Base-by-base conservation (phyloP, 164 flowering plant genomes). In the Taxillus chinensis region DNA sequence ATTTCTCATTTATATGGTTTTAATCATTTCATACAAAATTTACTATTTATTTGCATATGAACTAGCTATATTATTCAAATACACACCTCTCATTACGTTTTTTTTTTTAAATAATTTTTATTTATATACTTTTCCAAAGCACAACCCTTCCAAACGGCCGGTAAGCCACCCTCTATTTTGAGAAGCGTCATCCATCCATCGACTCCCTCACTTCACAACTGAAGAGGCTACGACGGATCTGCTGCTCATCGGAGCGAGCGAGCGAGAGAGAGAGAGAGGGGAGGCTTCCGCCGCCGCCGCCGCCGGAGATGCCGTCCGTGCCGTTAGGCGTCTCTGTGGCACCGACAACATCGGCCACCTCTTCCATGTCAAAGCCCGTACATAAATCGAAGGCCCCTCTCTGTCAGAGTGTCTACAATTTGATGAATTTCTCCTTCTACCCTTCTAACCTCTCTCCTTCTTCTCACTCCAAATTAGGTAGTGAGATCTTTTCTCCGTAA, bases 231-330 rank as follows among this genome's bases (percentile, higher is more conserved):
- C 27, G 27, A 27, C 27, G 27, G 27, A 27, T 27, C 27, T 27
- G 27, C 27, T 27, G 27, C 27, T 27, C 27, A 27, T 27, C 27
- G 27, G 27, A 27, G 27, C 27, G 27, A 27, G 27, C 27, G 27
- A 27, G 27, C 0, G 46, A 43, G 46, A 43, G 46, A 43, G 46
- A 43, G 46, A 43, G 46, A 9, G 56, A 45, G 40, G 50, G 45
- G n/a, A 46, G 63, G n/a, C 13, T 2, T 52, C 14, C 15, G 55
- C 5, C 7, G 0, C 4, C 4, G 51, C 4, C 46, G 0, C 10
- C 46, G 4, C 0, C 9, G 65, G 72, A 63, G 27, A 77, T 77
- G 80, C 70, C 76, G 73, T 57, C 74, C 27, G 41, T 70, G 48
- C 70, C 73, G 15, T 64, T 77, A 59, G 80, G 75, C 46, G 16